Base-by-base conservation (phyloP, 192 early-diverging fungal species). In the Coemansia guatemalensis region DNA sequence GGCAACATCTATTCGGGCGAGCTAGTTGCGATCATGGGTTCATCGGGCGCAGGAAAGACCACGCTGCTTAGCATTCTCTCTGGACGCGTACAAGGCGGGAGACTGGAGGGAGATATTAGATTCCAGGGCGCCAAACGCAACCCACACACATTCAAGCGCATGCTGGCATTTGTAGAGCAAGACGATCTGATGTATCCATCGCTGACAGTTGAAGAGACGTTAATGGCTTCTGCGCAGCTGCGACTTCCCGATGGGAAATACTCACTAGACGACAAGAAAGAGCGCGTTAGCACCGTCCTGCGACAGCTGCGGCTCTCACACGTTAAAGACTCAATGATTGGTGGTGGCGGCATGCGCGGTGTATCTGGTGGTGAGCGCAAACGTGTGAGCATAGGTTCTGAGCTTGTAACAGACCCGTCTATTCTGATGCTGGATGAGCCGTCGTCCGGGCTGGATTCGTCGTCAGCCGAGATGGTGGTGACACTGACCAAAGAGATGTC, bases 1-100 rank as follows among this genome's bases (percentile, higher is more conserved):
- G 94, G 93, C 18, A 70, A 82, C 7, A 82, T 91, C 47, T 75
- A 82, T n/a, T 78, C 90, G 1, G 91, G 89, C 23, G 84, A 89
- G 27, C 74, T 94, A 65, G 80, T 90, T 53, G 93, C 91, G 4
- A 90, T 98, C 41, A 95, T 96, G 90, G 95, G 94, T 0, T 90
- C 92, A 1, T 88, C 86, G 22, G 94, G 94, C 8, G 90, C 93
- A 6, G 95, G 93, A 54, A 96, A 94, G 77, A 88, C 92, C 14
- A 93, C 89, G 2, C 68, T 94, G 23, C 78, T 96, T 27, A 90
- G 91, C 68, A 78, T 89, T n/a, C 68, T 93, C 21, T 84, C 88
- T 11, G 87, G 86, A 7, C 86, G 88, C 32, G 67, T 82, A 27
- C 78, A 83, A 58, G 82, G 71, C 27, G 85, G 85, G 21, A 52